Percentiles rank a stretch among this genome's conserved stretches.
phyloP scores from a whole-genome alignment of 768 basidiomycete genomes.

The Chiua virens region DNA sequence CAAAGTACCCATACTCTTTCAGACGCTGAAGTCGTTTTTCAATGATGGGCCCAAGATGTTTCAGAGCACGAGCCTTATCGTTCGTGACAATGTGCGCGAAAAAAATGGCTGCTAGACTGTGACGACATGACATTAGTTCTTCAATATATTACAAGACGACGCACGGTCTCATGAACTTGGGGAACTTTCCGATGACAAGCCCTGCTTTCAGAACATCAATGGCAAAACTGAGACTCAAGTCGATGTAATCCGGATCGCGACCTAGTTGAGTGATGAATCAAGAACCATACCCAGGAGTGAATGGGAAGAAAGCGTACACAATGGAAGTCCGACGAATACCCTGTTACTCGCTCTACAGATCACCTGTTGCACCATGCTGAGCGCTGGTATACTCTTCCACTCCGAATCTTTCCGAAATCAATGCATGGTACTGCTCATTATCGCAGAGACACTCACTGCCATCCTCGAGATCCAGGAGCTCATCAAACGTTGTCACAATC shows the following conservation, averaged over 20 bases:
- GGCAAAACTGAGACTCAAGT: slow-evolving; percentile 20
- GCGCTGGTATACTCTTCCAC: slow-evolving; percentile 36
- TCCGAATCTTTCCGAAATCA: slow-evolving; percentile 22
- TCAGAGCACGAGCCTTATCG: slow-evolving; percentile 1
- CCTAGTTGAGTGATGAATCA: slow-evolving; percentile 27
- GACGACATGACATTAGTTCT: too few relatives aligned
- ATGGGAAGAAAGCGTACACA: slow-evolving; percentile 32
- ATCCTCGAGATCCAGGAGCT: slow-evolving; percentile 28
- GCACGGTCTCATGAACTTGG: slow-evolving; percentile 34
- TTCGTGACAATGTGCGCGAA: slow-evolving; percentile 3
- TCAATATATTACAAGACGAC: background rate
- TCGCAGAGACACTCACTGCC: slow-evolving; percentile 4
- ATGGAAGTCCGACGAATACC: slow-evolving; percentile 47
- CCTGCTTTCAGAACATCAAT: slow-evolving; percentile 24
- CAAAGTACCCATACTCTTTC: slow-evolving; percentile 25
- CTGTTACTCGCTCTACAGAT: slow-evolving; percentile 45
- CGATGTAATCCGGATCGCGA: slow-evolving; percentile 34
- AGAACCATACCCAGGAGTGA: background rate
- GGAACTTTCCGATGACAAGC: slow-evolving; percentile 28
- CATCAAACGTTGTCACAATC: slow-evolving; percentile 38
- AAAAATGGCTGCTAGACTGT: slow-evolving; percentile 19
- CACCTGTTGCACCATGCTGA: slow-evolving; percentile 32
- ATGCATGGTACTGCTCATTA: too few relatives aligned
- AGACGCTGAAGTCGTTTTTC: slow-evolving; percentile 24
- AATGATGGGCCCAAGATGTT: slow-evolving; percentile 29